A percentile compares a stretch with the other conserved stretches of the same genome.
These are phyloP conservation scores for Cochlearia excelsa DNA, from an alignment of 345 rosid genomes.

Conservation along the genomic window DNA sequence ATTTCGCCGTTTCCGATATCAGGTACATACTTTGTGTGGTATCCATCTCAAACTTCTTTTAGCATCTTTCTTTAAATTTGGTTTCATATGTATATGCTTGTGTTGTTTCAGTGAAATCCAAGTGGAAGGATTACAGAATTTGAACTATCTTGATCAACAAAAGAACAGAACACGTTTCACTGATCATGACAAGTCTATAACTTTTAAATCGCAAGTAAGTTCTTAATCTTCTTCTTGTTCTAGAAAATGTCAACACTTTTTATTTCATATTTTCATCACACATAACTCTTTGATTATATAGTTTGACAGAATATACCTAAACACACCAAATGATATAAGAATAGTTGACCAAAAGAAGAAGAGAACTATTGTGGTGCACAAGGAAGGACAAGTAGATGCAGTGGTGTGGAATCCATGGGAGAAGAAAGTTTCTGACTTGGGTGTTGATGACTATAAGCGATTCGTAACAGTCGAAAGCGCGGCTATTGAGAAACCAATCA, in stretches of 20 bases:
- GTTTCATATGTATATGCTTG: background rate
- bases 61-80: too few relatives aligned
- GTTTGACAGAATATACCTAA: conserved; percentile 81
- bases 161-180: conserved; percentile 71
- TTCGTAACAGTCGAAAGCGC: conserved; percentile 87
- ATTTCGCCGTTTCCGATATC: conserved; percentile 81
- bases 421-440: conserved; percentile 74
- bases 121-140: conserved; percentile 78
- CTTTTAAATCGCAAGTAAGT: conserved; percentile 78
- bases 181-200: conserved; percentile 73
- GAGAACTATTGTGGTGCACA: conserved; percentile 84
- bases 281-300: conserved; percentile 25
- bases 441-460: conserved; percentile 77
- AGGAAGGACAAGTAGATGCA: conserved; percentile 94
- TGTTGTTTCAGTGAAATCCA: conserved; percentile 73
- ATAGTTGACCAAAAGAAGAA: conserved; percentile 89
- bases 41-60: conserved; percentile 1
- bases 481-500: conserved; percentile 70
- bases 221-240: background rate
- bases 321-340: conserved; percentile 67
- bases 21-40: conserved; percentile 40
- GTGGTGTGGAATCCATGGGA: conserved; percentile 99
- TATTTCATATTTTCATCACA: too few relatives aligned
- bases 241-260: background rate
- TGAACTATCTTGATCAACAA: conserved; percentile 79